A percentile compares a stretch with the other conserved stretches of the same genome.
phyloP scores from a whole-genome alignment of 1,284 basidiomycete genomes.

The Wolfiporia cocos region DNA sequence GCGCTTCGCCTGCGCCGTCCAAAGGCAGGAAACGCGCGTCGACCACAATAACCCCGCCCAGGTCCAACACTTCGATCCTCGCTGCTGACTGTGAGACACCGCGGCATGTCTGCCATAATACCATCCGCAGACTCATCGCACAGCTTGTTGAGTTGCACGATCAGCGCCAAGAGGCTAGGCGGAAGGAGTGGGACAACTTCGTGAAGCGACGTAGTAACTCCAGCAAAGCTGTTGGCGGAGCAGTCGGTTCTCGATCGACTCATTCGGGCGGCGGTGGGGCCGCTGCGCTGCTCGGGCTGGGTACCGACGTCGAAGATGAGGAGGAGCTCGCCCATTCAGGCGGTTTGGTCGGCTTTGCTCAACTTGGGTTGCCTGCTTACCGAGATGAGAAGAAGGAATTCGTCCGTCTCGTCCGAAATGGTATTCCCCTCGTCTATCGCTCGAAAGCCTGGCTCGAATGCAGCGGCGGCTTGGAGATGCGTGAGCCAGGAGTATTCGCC shows the following conservation, averaged over 20 bases:
- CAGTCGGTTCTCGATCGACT: slow-evolving; percentile 21
- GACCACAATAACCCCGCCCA: slow-evolving; percentile 25
- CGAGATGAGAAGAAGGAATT: slow-evolving; percentile 79
- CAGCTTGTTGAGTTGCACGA: slow-evolving; percentile 87
- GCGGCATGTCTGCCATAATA: slow-evolving; percentile 67
- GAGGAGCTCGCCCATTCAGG: slow-evolving; percentile 71
- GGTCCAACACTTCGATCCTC: slow-evolving; percentile 45
- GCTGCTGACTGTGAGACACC: slow-evolving; percentile 53
- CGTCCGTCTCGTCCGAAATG: slow-evolving; percentile 71
- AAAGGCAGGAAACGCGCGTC: slow-evolving; percentile 41
- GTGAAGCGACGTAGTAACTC: slow-evolving; percentile 60
- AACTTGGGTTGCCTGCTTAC: slow-evolving; percentile 72
- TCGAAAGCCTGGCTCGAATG: slow-evolving; percentile 91
- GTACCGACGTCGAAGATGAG: slow-evolving; percentile 52
- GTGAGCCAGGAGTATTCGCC: slow-evolving; percentile 87
- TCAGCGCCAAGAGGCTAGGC: slow-evolving; percentile 64
- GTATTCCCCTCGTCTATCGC: slow-evolving; percentile 86
- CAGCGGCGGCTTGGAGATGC: slow-evolving; percentile 85
- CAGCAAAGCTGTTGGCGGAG: slow-evolving; percentile 29
- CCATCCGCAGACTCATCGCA: slow-evolving; percentile 72
- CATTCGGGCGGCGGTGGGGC: slow-evolving; percentile 34
- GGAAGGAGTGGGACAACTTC: slow-evolving; percentile 87
- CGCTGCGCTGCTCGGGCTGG: slow-evolving; percentile 58
- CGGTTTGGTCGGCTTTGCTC: slow-evolving; percentile 83
- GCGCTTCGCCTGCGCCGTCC: slow-evolving; percentile 46